Evolutionary conservation across 495 filamentous ascomycete genomes (phyloP), one percentile per base, ranked within the genome.

Genomic region (Podospora appendiculata): DNA sequence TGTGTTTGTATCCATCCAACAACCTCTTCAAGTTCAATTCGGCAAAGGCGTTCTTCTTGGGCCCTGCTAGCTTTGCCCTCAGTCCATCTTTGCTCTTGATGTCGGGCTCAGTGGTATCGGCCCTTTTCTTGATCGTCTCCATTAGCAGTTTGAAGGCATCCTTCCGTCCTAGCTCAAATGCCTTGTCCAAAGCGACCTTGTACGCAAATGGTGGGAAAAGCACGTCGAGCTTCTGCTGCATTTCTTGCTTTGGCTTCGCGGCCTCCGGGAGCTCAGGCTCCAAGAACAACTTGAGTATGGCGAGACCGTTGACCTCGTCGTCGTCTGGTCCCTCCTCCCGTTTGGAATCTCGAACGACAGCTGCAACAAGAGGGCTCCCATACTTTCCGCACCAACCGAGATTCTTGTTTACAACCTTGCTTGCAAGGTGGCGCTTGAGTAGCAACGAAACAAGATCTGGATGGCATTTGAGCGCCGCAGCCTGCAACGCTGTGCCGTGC

Each of bases 401-500:
- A n/a, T 35, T 41, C 16, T 45, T 51, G 18, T 39, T 47, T 47
- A 41, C 44, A 39, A 40, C 40, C 18, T 55, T 47, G 13, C 45
- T 32, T 3, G 32, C 32, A 12, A 47, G 40, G 13, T 47, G 47
- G 17, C 45, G 17, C 17, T 13, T 40, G 35, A 55, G 47, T 17
- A 55, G 41, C 17, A 50, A 25, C 32, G 44, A 47, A 9, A 50
- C 41, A 11, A 55, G 40, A 4, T 11, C 46, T 12, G 36, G 32
- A 33, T 45, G 41, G 13, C 46, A 38, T 40, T 55, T 55, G 13
- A 55, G 53, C 6, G 53, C 53, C 5, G 53, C 53, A 18, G 41
- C 47, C 33, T 55, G 47, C 18, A 55, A 25, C 5, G 41, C 53
- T 0, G 53, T 50, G 5, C 47, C 53, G 40, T 50, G 47, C 36